These are phyloP conservation scores for Stentor coeruleus DNA, from an alignment of 73 alveolate species.

Conservation along the genomic window DNA sequence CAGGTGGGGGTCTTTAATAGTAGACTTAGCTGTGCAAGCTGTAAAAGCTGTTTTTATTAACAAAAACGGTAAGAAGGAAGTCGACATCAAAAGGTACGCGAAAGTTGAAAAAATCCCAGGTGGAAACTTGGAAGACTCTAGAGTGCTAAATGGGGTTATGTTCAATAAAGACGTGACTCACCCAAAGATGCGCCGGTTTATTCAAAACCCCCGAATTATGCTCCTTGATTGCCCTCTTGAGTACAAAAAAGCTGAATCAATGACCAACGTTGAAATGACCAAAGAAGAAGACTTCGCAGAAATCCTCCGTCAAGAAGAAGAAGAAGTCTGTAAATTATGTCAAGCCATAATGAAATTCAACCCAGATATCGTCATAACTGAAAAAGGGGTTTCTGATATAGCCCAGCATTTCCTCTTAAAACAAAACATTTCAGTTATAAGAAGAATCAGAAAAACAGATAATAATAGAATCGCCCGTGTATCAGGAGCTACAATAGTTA, in stretches of 20 bases:
- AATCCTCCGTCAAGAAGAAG: slow-evolving; percentile 81
- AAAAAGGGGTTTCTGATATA: slow-evolving; percentile 93
- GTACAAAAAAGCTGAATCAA: slow-evolving; percentile 86
- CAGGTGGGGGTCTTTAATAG: slow-evolving; percentile 89
- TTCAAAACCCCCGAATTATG: slow-evolving; percentile 92
- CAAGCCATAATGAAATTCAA: slow-evolving; percentile 88
- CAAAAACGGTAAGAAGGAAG: slow-evolving; percentile 68
- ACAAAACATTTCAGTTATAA: slow-evolving; percentile 76
- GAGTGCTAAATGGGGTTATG: slow-evolving; percentile 97
- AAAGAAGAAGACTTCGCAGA: slow-evolving; percentile 93
- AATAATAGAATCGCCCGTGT: slow-evolving; percentile 92
- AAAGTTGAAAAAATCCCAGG: slow-evolving; percentile 89
- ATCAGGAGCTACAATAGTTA: slow-evolving; percentile 84
- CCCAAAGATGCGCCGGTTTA: slow-evolving; percentile 90
- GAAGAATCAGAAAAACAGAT: slow-evolving; percentile 98
- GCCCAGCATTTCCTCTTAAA: slow-evolving; percentile 82
- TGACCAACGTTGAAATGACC: slow-evolving; percentile 97
- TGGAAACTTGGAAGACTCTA: slow-evolving; percentile 71
- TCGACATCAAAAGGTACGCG: slow-evolving; percentile 79
- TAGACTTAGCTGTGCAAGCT: slow-evolving; percentile 84
- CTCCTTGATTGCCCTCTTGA: slow-evolving; percentile 98
- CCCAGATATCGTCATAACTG: slow-evolving; percentile 98
- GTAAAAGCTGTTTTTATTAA: slow-evolving; percentile 87
- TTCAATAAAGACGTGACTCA: slow-evolving; percentile 96
- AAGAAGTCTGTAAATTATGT: slow-evolving; percentile 88